Conservation (phyloP, 1,284 basidiomycete species). For the Irpex sp. region DNA sequence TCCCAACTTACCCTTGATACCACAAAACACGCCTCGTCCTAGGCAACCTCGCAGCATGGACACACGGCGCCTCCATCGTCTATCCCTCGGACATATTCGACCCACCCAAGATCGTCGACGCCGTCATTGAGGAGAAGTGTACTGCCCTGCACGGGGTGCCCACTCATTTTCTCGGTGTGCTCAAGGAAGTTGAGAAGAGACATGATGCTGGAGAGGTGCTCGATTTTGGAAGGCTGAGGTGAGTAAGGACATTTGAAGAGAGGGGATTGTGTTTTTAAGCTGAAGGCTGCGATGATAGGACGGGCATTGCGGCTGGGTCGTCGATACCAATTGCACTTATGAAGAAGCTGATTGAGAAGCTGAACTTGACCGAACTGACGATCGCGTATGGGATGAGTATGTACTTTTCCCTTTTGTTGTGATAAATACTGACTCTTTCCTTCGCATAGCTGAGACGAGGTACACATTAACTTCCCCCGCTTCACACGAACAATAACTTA, state of each 20-base stretch:
- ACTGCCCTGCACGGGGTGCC: slow-evolving; percentile 84
- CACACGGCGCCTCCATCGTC: slow-evolving; percentile 69
- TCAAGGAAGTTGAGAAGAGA: slow-evolving; percentile 61
- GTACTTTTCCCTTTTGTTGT: slow-evolving; percentile 22
- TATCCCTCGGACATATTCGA: slow-evolving; percentile 71
- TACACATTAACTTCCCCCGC: slow-evolving; percentile 15
- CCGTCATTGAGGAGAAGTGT: slow-evolving; percentile 62
- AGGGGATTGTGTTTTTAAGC: not conserved
- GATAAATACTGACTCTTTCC: not conserved
- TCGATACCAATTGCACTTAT: slow-evolving; percentile 79
- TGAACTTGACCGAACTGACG: slow-evolving; percentile 70
- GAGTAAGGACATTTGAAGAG: slow-evolving; percentile 7
- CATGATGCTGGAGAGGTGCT: slow-evolving; percentile 40
- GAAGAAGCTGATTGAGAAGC: slow-evolving; percentile 60
- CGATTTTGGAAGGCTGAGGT: slow-evolving; percentile 56
- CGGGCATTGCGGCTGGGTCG: slow-evolving; percentile 79
- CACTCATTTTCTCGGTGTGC: slow-evolving; percentile 77
- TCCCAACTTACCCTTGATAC: slow-evolving; percentile 3
- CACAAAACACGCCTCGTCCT: slow-evolving; percentile 62
- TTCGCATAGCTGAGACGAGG: slow-evolving; percentile 54
- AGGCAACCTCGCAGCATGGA: slow-evolving; percentile 80
- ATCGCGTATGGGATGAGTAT: slow-evolving; percentile 83
- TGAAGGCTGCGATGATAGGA: slow-evolving; percentile 36
- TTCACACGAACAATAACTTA: not conserved
- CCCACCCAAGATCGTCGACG: slow-evolving; percentile 62